Conservation (phyloP, 176 grass and related monocot species). For the Miscanthus lutarioriparius region DNA sequence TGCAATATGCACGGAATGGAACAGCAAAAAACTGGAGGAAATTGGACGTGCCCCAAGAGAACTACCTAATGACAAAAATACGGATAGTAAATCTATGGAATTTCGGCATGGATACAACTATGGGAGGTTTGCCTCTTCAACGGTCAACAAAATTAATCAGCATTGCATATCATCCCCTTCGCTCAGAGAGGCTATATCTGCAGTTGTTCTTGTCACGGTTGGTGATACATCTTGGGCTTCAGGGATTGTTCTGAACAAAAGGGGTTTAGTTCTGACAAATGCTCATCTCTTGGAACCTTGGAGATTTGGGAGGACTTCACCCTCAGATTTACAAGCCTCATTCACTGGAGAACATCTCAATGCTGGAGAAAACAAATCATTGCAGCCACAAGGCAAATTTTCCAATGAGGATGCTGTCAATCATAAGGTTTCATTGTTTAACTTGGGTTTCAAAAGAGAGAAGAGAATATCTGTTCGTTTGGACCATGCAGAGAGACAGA, state of each 20-base stretch:
- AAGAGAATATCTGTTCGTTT: slow-evolving; percentile 74
- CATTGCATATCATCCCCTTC: slow-evolving; percentile 29
- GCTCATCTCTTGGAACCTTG: slow-evolving; percentile 95
- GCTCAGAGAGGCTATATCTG: slow-evolving; percentile 59
- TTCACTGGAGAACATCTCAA: slow-evolving; percentile 9
- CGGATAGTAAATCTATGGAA: slow-evolving; percentile 29
- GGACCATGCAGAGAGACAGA: slow-evolving; percentile 51
- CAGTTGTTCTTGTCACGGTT: slow-evolving; percentile 84
- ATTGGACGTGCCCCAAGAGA: slow-evolving; percentile 33
- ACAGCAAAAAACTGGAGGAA: slow-evolving; percentile 40
- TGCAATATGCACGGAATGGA: slow-evolving; percentile 65
- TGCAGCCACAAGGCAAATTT: slow-evolving; percentile 31
- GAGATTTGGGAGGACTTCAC: slow-evolving; percentile 84
- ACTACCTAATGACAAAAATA: slow-evolving; percentile 32
- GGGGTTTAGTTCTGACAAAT: slow-evolving; percentile 91
- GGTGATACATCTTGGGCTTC: slow-evolving; percentile 89
- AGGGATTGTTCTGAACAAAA: slow-evolving; percentile 78
- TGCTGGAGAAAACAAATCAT: slow-evolving; percentile 26
- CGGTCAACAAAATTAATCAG: slow-evolving; percentile 11
- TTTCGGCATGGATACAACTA: slow-evolving; percentile 21
- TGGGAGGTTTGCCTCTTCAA: slow-evolving; percentile 36
- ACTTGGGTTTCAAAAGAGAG: slow-evolving; percentile 56
- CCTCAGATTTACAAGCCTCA: slow-evolving; percentile 47
- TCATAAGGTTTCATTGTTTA: slow-evolving; percentile 46
- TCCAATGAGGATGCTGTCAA: slow-evolving; percentile 44